Percentiles rank a stretch among this genome's conserved stretches.
Evolutionary conservation across 139 green algal genomes (phyloP).

Genomic region (Asterochloris erici): DNA sequence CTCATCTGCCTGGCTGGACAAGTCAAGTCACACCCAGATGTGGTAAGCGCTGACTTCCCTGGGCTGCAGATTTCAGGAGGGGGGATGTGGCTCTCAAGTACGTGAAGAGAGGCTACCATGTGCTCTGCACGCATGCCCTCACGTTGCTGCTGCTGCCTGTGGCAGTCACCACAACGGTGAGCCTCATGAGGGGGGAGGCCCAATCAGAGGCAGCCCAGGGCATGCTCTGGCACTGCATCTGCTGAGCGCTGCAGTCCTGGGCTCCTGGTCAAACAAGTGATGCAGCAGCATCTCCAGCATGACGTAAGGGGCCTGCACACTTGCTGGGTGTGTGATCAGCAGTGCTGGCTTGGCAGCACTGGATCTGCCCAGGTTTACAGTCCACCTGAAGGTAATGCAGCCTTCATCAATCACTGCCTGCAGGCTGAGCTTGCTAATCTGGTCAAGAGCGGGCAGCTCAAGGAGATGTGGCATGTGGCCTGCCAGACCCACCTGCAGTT

Average conservation of each 20-base stretch:
- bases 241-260: not conserved
- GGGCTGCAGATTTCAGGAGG: slow-evolving; percentile 50
- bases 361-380: not conserved
- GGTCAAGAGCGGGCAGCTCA: slow-evolving; percentile 70
- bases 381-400: not conserved
- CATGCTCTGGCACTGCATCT: not conserved
- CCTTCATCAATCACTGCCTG: slow-evolving; percentile 15
- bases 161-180: slow-evolving; percentile 44
- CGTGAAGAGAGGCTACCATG: slow-evolving; percentile 84
- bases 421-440: slow-evolving; percentile 81
- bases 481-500: slow-evolving; percentile 81
- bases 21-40: too few relatives aligned
- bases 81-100: slow-evolving; percentile 80
- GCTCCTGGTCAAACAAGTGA: not conserved
- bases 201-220: not conserved
- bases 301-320: too few relatives aligned
- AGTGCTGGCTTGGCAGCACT: too few relatives aligned
- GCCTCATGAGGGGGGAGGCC: not conserved
- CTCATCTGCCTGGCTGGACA: too few relatives aligned
- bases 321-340: too few relatives aligned
- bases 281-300: not conserved
- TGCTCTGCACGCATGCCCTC: slow-evolving; percentile 61
- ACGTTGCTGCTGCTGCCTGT: slow-evolving; percentile 69
- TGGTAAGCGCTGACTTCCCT: not conserved
- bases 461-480: slow-evolving; percentile 58